Base-by-base conservation (phyloP, 441 rosid species). In the Erodium texanum region DNA sequence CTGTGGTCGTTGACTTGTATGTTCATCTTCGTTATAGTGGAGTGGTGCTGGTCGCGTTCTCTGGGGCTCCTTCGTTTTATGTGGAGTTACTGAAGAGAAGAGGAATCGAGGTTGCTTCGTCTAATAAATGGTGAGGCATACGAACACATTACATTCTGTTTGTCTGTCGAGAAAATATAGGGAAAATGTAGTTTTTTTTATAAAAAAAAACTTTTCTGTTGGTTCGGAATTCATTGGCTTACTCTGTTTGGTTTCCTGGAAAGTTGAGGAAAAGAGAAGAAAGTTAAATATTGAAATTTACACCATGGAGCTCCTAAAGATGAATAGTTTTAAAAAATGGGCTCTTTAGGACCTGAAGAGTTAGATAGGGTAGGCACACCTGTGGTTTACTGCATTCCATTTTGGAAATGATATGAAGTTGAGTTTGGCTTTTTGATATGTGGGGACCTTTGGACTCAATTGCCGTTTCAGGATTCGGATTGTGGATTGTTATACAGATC, bases 401-500 rank as follows among this genome's bases (percentile, higher is more conserved):
- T 50, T 50, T 16, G 20, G 20, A 15, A 50, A 7, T 50, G 56
- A 48, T 15, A 14, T 48, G 58, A 50, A 50, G 20, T 50, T 1
- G 58, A n/a, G 19, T n/a, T 50, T 50, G 19, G 3, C 27, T 43
- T 45, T 18, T 20, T 69, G 68, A 62, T 63, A 20, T 24, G 50
- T 16, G 75, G 12, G 64, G 48, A 58, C 38, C 38, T 32, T 16
- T 67, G 52, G 14, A 45, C 19, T 16, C n/a, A 1, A 52, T n/a
- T 56, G 68, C 32, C 73, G 38, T 50, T 45, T 24, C 78, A 92
- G 97, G 94, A 73, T 89, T 82, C 86, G 73, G 66, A 77, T 92
- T 68, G 82, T 94, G 88, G 99, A 94, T 80, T 94, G 97, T 78
- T 94, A 85, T 72, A 81, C 82, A 27, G 97, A 94, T 81, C 97